Percentiles rank a stretch among this genome's conserved stretches.
phyloP scores from a whole-genome alignment of 108 stramenopile genomes.

The Skeletonema costatum region DNA sequence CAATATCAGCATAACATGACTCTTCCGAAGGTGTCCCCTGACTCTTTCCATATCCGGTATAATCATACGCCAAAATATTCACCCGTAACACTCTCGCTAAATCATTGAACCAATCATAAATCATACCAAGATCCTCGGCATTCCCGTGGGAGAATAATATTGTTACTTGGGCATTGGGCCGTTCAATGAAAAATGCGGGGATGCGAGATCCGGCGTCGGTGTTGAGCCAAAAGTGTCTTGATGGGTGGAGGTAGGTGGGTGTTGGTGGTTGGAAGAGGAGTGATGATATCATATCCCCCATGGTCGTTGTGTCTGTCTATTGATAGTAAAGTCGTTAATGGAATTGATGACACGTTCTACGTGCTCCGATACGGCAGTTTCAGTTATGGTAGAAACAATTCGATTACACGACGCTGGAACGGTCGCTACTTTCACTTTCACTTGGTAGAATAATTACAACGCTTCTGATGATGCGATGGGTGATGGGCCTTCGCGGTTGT shows the following conservation, averaged over 20 bases:
- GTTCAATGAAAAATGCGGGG: constrained; percentile 89
- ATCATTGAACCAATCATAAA: constrained; percentile 94
- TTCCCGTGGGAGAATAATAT: constrained; percentile 94
- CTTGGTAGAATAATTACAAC: too few species aligned
- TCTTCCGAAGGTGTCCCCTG: constrained; percentile 77
- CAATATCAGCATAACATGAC: constrained; percentile 91
- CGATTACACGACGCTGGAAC: too few species aligned
- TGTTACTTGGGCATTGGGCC: constrained; percentile 82
- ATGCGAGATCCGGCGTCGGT: constrained; percentile 71
- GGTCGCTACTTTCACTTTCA: too few species aligned
- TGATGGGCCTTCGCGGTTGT: too few species aligned
- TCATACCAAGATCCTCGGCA: constrained; percentile 94
- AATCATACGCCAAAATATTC: constrained; percentile 97
- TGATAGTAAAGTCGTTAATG: too few species aligned
- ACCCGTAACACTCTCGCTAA: constrained; percentile 85
- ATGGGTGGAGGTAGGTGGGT: constrained; percentile 88
- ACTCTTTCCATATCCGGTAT: constrained; percentile 91
- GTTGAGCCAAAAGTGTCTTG: constrained; percentile 88
- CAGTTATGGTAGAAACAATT: too few species aligned
- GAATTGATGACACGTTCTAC: too few species aligned
- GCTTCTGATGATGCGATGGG: too few species aligned
- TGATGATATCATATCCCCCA: constrained; percentile 88
- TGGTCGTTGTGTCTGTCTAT: constrained; percentile 5
- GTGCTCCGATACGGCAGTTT: too few species aligned
- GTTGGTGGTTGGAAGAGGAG: constrained; percentile 91